Percentiles rank a stretch among this genome's conserved stretches.
These are phyloP conservation scores for Aspergillus steynii DNA, from an alignment of 495 filamentous ascomycete species.

Conservation along the genomic window DNA sequence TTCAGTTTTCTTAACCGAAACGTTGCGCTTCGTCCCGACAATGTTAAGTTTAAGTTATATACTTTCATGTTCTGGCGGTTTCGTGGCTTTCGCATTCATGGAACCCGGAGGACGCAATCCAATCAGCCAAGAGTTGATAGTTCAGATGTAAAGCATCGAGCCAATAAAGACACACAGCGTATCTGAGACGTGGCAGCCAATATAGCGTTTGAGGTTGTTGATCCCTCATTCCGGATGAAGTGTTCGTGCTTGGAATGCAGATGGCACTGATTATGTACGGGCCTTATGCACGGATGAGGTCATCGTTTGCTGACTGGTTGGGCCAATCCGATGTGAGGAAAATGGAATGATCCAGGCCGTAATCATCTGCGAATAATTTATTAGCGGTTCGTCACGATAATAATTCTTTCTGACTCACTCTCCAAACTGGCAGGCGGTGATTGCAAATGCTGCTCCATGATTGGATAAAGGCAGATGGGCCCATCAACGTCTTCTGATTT, in stretches of 20 bases:
- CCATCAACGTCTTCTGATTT: neutral
- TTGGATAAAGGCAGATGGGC: neutral
- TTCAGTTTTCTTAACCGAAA: too few relatives aligned
- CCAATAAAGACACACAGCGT: neutral
- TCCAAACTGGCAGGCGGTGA: neutral
- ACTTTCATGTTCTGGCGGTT: too few relatives aligned
- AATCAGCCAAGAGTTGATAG: neutral
- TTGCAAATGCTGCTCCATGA: neutral
- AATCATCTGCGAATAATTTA: too few relatives aligned
- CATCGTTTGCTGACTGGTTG: neutral
- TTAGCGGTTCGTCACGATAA: too few relatives aligned
- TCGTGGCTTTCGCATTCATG: too few relatives aligned
- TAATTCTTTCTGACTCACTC: neutral
- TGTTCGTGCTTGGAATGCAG: neutral
- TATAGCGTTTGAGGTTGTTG: neutral
- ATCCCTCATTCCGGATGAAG: neutral
- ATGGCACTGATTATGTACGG: neutral
- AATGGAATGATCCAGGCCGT: too few relatives aligned
- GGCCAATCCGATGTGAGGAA: too few relatives aligned
- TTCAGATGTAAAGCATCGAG: neutral
- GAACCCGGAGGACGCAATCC: neutral
- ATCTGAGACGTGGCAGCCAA: neutral
- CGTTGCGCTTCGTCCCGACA: too few relatives aligned
- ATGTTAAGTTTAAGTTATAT: too few relatives aligned
- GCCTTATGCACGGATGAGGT: neutral